Evolutionary conservation across 129 eudicot species (phyloP), one percentile per base, ranked within the genome.

Genomic region (Mikania micrantha): DNA sequence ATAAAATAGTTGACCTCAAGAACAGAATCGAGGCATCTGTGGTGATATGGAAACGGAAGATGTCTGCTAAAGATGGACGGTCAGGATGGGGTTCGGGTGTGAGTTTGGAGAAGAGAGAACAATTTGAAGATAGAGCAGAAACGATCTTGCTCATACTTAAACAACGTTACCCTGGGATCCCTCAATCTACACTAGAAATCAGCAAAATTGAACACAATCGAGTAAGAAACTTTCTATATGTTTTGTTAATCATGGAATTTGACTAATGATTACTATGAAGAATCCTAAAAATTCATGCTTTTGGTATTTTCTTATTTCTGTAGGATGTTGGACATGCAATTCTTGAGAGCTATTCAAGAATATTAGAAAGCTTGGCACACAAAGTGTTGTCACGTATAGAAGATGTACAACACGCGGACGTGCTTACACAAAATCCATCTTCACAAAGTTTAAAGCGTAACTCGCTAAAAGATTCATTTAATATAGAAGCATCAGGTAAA

Each of bases 281-380:
- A 61, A 49, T 72, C 16, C 25, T 19, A 41, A 74, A 53, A 20
- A 11, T 8, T 50, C 16, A 25, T 60, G 34, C 34, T 17, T 17
- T 67, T 58, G 63, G 59, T 38, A 16, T 28, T 57, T 67, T 68
- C 39, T 68, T 47, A 35, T 59, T 70, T 36, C 60, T 57, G 10
- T 49, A 94, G 99, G 95, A 94, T 69, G 85, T 94, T 27, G 99
- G 99, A 27, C 97, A 79, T 59, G 99, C 94, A 35, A 67, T 94
- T 52, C 84, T 89, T 9, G 99, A 94, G 75, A 90, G 99, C 87
- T 94, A 94, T 52, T 94, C 99, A 66, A 87, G 99, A 77, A 83
- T 90, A 74, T 38, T 87, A 56, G 99, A 94, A 79, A 90, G 88
- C 54, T 66, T 87, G 78, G 99, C 99, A 16, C 91, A 74, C 53